Base-by-base conservation (phyloP, 352 stramenopile genomes). In the Plasmopara halstedii region DNA sequence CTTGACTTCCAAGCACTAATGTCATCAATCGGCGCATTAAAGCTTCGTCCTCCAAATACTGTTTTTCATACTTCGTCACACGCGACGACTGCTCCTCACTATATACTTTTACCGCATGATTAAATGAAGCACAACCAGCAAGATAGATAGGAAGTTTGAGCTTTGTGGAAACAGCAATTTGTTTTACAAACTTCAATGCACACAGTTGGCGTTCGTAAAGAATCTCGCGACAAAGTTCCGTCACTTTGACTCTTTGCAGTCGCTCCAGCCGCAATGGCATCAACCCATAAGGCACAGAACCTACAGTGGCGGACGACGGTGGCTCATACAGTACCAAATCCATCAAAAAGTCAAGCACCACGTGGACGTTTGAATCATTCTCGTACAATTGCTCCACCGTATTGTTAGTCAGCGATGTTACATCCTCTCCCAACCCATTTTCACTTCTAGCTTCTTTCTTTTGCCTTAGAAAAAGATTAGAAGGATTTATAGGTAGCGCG, bases 301-400 rank as follows among this genome's bases (percentile, higher is more conserved):
- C 48, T 1, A 25, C 23, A 19, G 11, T 63, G n/a, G 27, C 31
- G 11, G 43, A 52, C 3, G 48, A 40, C 0, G 61, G 54, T n/a
- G 47, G 31, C 22, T 82, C 71, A 53, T 73, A 79, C 11, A 88
- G 50, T 8, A 87, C 47, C 9, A 91, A 46, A 47, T 91, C 79
- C 20, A 91, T 49, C 8, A 87, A 41, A 39, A 88, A 88, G 39
- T 88, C 79, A 32, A 91, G 41, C 32, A 87, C 39, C 2, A 77
- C 57, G 14, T 79, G 58, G 7, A 73, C 34, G 42, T 70, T 74
- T 4, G 35, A 33, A 20, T 65, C 31, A 7, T 13, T 33, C 20
- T 44, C 43, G 5, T 51, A 40, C 3, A 52, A 22, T 2, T 44
- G 22, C 8, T 59, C 48, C 2, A n/a, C 20, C 13, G 13, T 45